Percentiles rank a stretch among this genome's conserved stretches.
These are phyloP conservation scores for Petrea volubilis DNA, from an alignment of 257 asterid genomes.

Conservation along the genomic window DNA sequence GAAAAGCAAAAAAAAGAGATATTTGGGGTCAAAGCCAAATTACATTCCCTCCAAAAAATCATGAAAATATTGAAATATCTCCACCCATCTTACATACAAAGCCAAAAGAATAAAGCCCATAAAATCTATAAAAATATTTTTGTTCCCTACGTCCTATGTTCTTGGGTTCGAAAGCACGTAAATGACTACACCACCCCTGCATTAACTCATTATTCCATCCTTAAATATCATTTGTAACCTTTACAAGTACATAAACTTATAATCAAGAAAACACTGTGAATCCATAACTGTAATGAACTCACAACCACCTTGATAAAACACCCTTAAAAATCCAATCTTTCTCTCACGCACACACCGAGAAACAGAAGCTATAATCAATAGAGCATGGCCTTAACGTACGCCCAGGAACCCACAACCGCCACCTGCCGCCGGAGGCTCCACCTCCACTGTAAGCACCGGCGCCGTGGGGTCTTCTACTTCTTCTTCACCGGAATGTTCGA, in stretches of 20 bases:
- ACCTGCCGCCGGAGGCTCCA: constrained; percentile 46
- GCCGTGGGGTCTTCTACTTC: constrained; percentile 37
- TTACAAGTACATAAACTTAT: background rate
- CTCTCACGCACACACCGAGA: background rate
- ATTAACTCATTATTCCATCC: constrained; percentile 1
- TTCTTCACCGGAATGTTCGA: constrained; percentile 43
- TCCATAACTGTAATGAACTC: too few relatives aligned
- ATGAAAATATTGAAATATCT: constrained; percentile 4
- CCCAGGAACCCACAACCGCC: constrained; percentile 40
- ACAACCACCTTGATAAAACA: background rate
- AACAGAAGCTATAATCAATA: background rate
- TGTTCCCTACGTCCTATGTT: constrained; percentile 10
- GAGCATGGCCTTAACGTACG: constrained; percentile 57
- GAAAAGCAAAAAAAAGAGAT: background rate
- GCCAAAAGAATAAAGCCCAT: background rate
- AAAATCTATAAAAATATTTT: background rate
- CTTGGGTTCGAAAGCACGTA: constrained; percentile 11
- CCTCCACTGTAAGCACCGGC: constrained; percentile 50
- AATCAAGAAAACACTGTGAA: constrained; percentile 4
- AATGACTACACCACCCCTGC: background rate
- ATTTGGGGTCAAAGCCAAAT: constrained; percentile 12
- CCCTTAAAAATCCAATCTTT: constrained; percentile 26
- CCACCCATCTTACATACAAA: background rate
- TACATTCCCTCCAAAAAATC: constrained; percentile 22
- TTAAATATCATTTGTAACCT: constrained; percentile 3